Conservation (phyloP, 345 rosid species). For the Arabis hirsuta region DNA sequence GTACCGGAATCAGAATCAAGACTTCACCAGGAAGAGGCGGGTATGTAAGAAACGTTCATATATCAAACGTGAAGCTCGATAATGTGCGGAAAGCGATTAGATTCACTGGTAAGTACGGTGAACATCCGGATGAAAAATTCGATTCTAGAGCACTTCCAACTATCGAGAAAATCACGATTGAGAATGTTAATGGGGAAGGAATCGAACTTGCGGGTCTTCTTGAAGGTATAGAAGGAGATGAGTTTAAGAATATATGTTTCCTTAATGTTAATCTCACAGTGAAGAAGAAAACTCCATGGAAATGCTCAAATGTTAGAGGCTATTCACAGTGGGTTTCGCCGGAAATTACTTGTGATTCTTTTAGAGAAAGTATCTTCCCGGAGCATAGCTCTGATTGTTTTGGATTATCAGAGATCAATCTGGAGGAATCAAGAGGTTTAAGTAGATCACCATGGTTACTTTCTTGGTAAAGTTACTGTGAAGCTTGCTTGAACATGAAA, state of each 20-base stretch:
- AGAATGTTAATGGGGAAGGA: slow-evolving; percentile 69
- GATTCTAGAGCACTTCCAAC: slow-evolving; percentile 77
- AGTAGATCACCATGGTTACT: slow-evolving; percentile 53
- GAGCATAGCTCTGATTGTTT: slow-evolving; percentile 70
- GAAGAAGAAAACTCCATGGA: slow-evolving; percentile 66
- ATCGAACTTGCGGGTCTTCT: slow-evolving; percentile 75
- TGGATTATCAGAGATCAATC: slow-evolving; percentile 47
- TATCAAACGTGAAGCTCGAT: slow-evolving; percentile 64
- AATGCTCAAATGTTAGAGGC: slow-evolving; percentile 76
- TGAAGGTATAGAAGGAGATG: slow-evolving; percentile 83
- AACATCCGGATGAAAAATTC: slow-evolving; percentile 81
- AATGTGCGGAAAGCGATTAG: slow-evolving; percentile 67
- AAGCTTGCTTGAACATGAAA: slow-evolving; percentile 18
- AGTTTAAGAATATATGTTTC: slow-evolving; percentile 72
- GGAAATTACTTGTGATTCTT: slow-evolving; percentile 61
- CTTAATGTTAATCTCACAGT: slow-evolving; percentile 59
- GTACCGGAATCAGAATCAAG: slow-evolving; percentile 73
- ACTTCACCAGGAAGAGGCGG: slow-evolving; percentile 96
- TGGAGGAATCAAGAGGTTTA: slow-evolving; percentile 49
- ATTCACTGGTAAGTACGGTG: slow-evolving; percentile 75
- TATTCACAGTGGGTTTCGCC: slow-evolving; percentile 80
- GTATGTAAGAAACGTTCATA: slow-evolving; percentile 72
- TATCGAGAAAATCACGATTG: slow-evolving; percentile 69
- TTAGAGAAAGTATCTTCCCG: slow-evolving; percentile 64
- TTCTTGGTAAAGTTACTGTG: slow-evolving; percentile 57